Evolutionary conservation across 2,329 filamentous ascomycete species (phyloP), one percentile per base, ranked within the genome.

Genomic region (Ophiobolus disseminans): DNA sequence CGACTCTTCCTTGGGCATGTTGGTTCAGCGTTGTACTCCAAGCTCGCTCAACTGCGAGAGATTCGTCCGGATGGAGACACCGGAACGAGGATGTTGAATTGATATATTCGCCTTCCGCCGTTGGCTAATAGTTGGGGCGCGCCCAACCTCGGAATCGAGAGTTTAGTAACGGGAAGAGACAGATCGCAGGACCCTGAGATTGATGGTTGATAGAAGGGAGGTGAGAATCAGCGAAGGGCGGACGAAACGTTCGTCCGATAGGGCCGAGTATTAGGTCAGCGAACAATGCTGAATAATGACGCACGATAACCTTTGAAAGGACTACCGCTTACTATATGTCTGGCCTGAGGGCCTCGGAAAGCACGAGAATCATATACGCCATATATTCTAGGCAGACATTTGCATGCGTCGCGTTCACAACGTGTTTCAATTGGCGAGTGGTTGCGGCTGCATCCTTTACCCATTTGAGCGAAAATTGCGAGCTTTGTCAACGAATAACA

Each of bases 1-100:
- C 34, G 68, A 58, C 40, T 66, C 59, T 53, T 70, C 68, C 57
- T 73, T 73, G 2, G 70, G 70, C 70, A 73, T 73, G 16, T 50
- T 61, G 66, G n/a, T n/a, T 41, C 40, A 20, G n/a, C 36, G 42
- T 22, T 45, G 40, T 52, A 45, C 45, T 45, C 19, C 36, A 36
- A 13, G n/a, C 40, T 35, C 22, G 10, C 16, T 28, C 38, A 40
- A 20, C 37, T 51, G 45, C 50, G 39, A 54, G 36, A 46, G 32
- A 57, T 63, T 65, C 58, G 60, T 65, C 56, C 58, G 58, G 51
- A 45, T 26, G n/a, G 13, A 32, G 30, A 11, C 30, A 14, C 30
- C 22, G 23, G 40, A 37, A 34, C 31, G 17, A 45, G 42, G 43
- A 46, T 35, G 30, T 38, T 19, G 23, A 30, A 36, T n/a, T 22